Percentiles rank a stretch among this genome's conserved stretches.
Evolutionary conservation across 257 asterid genomes (phyloP).

Genomic region (Solanum ossicruentum): DNA sequence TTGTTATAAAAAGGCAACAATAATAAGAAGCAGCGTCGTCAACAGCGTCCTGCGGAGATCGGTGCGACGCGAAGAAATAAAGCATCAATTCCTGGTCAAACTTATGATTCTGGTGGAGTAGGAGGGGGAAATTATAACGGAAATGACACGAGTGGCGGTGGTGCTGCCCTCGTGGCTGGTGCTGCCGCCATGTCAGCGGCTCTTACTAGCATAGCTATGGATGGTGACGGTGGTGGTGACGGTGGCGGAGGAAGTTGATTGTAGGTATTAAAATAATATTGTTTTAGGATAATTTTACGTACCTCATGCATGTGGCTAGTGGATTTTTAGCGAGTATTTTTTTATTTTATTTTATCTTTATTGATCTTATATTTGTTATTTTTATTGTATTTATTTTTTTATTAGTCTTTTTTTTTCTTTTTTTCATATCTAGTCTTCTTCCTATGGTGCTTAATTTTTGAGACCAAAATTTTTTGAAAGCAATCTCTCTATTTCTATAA

Average conservation of each 20-base stretch:
- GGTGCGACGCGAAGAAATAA: neutral
- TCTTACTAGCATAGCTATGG: neutral
- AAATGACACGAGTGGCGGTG: neutral
- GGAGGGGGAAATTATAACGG: neutral
- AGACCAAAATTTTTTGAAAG: no score
- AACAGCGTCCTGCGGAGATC: neutral
- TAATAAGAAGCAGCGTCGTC: neutral
- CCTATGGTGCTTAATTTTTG: no score
- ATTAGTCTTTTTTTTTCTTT: no score
- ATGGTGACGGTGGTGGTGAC: neutral
- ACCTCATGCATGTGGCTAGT: neutral
- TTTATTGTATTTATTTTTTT: neutral
- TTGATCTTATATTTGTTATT: no score
- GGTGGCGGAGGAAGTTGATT: neutral
- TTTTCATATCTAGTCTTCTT: no score
- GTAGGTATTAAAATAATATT: neutral
- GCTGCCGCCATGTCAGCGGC: neutral
- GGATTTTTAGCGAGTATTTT: neutral
- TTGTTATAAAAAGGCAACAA: neutral
- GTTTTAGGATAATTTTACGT: neutral
- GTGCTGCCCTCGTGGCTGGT: neutral
- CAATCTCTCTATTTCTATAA: no score
- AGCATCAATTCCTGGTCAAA: neutral
- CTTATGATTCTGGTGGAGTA: neutral
- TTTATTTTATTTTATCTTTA: no score